Percentiles rank a stretch among this genome's conserved stretches.
Evolutionary conservation across 169 alveolate genomes (phyloP).

Genomic region (Eimeria zaria): DNA sequence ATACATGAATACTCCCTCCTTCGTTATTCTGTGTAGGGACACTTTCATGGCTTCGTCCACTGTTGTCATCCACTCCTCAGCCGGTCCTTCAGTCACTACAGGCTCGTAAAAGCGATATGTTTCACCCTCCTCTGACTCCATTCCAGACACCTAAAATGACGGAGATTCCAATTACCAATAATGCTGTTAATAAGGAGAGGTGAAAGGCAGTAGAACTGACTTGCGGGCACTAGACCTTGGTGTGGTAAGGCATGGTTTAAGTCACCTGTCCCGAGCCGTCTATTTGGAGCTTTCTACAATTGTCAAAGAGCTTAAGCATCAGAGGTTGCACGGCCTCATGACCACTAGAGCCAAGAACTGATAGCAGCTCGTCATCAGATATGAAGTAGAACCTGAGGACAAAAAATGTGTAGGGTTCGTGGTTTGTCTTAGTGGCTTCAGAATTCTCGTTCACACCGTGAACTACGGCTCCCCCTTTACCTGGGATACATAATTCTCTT

Average conservation of each 20-base stretch:
- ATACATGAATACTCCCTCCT: conserved; percentile 94
- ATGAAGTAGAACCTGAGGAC: conserved; percentile 94
- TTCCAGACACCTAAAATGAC: conserved; percentile 90
- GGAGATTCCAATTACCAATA: neutral
- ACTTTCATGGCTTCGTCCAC: conserved; percentile 96
- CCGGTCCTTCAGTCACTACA: conserved; percentile 95
- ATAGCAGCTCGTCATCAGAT: conserved; percentile 97
- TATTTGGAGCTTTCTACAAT: conserved; percentile 93
- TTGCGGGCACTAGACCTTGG: neutral
- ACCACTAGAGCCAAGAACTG: conserved; percentile 96
- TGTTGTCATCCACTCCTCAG: conserved; percentile 96
- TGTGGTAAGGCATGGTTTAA: neutral
- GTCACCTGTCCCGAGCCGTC: conserved; percentile 62
- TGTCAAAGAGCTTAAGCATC: conserved; percentile 97
- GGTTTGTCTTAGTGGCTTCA: neutral
- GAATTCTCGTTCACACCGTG: neutral
- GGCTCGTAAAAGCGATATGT: conserved; percentile 92
- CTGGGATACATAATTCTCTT: conserved; percentile 95
- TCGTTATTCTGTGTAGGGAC: conserved; percentile 92
- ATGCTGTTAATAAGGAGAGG: neutral
- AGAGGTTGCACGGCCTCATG: conserved; percentile 96
- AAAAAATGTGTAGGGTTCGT: neutral
- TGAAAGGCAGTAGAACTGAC: neutral
- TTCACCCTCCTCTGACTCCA: conserved; percentile 97
- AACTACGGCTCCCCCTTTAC: neutral